These are phyloP conservation scores for Fraxinus excelsior DNA, from an alignment of 257 asterid species.

Conservation along the genomic window DNA sequence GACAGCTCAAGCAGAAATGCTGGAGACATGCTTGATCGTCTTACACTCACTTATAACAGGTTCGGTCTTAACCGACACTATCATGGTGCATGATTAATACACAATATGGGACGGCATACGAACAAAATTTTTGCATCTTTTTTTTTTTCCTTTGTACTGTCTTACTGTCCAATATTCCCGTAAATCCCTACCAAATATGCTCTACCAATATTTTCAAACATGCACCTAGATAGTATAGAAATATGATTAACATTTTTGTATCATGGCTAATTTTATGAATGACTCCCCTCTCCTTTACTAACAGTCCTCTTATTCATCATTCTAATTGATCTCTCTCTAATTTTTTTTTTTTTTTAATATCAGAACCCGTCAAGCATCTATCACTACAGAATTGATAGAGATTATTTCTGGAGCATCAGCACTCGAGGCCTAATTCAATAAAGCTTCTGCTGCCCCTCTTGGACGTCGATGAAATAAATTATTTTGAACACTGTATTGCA, in stretches of 20 bases:
- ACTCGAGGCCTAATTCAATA: background rate
- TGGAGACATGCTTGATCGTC: constrained; percentile 98
- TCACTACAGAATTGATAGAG: constrained; percentile 3
- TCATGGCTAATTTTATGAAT: background rate
- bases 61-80: constrained; percentile 14
- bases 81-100: background rate
- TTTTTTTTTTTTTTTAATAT: too few species aligned
- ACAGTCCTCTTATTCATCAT: background rate
- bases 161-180: background rate
- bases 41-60: constrained; percentile 97
- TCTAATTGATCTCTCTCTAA: too few species aligned
- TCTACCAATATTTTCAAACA: too few species aligned
- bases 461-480: background rate
- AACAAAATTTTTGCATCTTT: too few species aligned
- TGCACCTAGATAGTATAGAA: too few species aligned
- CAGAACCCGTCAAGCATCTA: constrained; percentile 4
- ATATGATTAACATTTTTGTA: too few species aligned
- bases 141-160: too few species aligned
- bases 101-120: too few species aligned
- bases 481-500: background rate
- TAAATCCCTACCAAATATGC: too few species aligned
- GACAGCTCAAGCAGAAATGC: constrained; percentile 99
- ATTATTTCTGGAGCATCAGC: constrained; percentile 10
- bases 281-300: background rate
- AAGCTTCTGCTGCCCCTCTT: background rate